phyloP scores from a whole-genome alignment of 176 grass and related monocot genomes.

The Bonia amplexicaulis region DNA sequence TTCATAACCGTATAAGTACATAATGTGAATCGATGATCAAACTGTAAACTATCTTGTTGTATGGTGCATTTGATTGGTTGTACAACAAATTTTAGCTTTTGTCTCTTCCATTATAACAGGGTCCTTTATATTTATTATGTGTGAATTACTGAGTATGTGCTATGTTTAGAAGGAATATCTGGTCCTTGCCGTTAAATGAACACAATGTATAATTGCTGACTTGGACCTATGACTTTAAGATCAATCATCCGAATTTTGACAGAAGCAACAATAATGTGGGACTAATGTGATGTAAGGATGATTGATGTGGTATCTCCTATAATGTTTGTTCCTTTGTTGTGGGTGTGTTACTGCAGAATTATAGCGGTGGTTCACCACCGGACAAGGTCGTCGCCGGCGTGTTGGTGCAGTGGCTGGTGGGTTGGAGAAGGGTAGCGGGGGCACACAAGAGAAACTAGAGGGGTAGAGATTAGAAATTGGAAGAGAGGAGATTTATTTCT shows the following conservation, averaged over 20 bases:
- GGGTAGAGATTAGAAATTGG: too few species aligned
- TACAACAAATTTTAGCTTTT: neutral
- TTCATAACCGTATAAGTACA: neutral
- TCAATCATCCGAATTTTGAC: neutral
- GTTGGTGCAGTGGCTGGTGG: too few species aligned
- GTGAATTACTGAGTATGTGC: neutral
- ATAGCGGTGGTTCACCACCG: too few species aligned
- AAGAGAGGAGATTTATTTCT: neutral
- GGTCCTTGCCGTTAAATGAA: neutral
- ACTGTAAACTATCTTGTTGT: neutral
- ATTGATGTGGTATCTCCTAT: neutral
- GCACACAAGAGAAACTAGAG: too few species aligned
- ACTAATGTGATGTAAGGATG: neutral
- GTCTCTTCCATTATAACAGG: neutral
- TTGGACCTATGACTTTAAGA: neutral
- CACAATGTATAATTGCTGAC: neutral
- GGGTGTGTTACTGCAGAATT: too few species aligned
- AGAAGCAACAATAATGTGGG: neutral
- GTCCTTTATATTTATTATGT: neutral
- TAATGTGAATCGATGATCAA: neutral
- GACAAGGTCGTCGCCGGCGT: too few species aligned
- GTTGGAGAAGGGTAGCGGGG: too few species aligned
- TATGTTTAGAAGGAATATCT: neutral
- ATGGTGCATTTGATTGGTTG: slow-evolving; percentile 7
- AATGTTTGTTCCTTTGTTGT: neutral